Evolutionary conservation across 306 rosid genomes (phyloP).

Genomic region (Vigna hirtella): DNA sequence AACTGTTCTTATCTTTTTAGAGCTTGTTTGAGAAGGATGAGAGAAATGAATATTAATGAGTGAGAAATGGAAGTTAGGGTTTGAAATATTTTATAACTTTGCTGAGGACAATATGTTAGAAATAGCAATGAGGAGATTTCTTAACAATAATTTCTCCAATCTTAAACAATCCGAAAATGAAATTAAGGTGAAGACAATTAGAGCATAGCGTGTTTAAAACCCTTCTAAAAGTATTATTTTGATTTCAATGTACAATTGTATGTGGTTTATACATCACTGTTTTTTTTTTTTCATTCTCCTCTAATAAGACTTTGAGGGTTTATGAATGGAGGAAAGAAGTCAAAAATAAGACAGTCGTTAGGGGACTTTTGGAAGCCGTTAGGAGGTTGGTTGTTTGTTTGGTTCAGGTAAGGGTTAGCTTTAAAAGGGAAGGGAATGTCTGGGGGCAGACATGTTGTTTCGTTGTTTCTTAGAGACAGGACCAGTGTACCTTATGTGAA

Average conservation of each 20-base stretch:
- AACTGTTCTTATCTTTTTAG: constrained; percentile 29
- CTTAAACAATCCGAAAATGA: constrained; percentile 10
- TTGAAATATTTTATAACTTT: constrained; percentile 19
- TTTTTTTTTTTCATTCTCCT: not conserved
- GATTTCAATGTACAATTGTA: not conserved
- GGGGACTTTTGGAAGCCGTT: too few species aligned
- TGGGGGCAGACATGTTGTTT: too few species aligned
- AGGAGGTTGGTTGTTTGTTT: too few species aligned
- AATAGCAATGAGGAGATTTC: not conserved
- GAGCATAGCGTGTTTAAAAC: constrained; percentile 17
- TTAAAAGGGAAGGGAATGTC: too few species aligned
- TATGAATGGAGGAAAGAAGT: too few species aligned
- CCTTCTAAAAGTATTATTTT: constrained; percentile 4
- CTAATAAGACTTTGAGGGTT: too few species aligned
- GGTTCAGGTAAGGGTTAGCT: too few species aligned
- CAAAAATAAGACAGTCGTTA: too few species aligned
- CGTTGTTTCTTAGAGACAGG: too few species aligned
- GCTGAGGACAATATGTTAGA: constrained; percentile 9
- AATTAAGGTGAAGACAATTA: constrained; percentile 7
- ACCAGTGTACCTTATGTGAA: too few species aligned
- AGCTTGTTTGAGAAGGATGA: constrained; percentile 33
- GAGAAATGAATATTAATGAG: not conserved
- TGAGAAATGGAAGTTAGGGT: not conserved
- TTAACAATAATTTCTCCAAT: not conserved
- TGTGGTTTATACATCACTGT: not conserved